phyloP scores from a whole-genome alignment of 805 yeast genomes.

The baker's yeast (Saccharomyces cerevisiae) region DNA sequence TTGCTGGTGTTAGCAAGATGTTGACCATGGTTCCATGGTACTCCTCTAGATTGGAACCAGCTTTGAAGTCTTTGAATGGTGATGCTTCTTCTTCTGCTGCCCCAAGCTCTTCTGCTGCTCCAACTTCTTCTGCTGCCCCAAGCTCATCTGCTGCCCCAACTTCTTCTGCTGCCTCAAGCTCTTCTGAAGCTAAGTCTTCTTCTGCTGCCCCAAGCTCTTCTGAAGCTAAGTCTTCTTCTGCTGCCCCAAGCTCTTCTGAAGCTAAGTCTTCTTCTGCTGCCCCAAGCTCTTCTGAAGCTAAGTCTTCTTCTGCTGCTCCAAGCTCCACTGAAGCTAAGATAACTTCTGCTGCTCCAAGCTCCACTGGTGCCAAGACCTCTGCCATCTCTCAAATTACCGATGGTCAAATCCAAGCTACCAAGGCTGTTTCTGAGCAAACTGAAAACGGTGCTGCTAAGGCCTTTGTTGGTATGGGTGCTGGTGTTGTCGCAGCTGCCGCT shows the following conservation, averaged over 20 bases:
- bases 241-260: slow-evolving; percentile 2
- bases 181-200: slow-evolving; percentile 7
- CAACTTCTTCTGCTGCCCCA: slow-evolving; percentile 4
- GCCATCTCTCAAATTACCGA: slow-evolving; percentile 2
- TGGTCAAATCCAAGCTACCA: slow-evolving; percentile 1
- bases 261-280: background rate
- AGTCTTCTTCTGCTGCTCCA: background rate
- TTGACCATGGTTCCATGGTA: slow-evolving; percentile 32
- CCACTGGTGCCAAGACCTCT: slow-evolving; percentile 6
- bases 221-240: slow-evolving; percentile 8
- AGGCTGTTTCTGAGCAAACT: background rate
- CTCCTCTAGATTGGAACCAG: slow-evolving; percentile 21
- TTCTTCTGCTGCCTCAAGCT: slow-evolving; percentile 8
- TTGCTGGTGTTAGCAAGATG: slow-evolving; percentile 20
- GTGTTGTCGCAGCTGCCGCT: slow-evolving; percentile 11
- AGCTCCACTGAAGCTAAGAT: background rate
- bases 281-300: background rate
- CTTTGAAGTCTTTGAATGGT: slow-evolving; percentile 3
- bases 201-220: slow-evolving; percentile 7
- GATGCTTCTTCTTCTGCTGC: slow-evolving; percentile 2
- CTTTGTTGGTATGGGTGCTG: slow-evolving; percentile 7
- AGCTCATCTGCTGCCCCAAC: slow-evolving; percentile 1
- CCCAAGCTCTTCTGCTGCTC: slow-evolving; percentile 4
- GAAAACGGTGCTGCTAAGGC: slow-evolving; percentile 2
- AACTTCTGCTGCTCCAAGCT: background rate